Conservation (phyloP, 805 yeast species). For the Wickerhamomyces mucosus region DNA sequence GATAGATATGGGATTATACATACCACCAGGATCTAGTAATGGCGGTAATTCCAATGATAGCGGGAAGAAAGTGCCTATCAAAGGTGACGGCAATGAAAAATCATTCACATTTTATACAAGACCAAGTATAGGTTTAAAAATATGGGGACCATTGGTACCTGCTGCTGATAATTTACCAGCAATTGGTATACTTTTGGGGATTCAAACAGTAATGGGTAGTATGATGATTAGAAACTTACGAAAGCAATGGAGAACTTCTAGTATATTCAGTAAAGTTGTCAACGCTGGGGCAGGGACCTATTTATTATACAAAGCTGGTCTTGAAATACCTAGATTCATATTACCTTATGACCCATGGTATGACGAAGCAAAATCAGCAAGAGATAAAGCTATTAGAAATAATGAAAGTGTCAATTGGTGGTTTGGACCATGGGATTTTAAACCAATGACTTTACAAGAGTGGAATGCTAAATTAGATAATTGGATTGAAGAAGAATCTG, state of each 20-base stretch:
- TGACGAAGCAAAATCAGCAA: slow-evolving; percentile 51
- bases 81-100: too few species aligned
- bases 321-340: slow-evolving; percentile 45
- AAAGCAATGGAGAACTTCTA: slow-evolving; percentile 18
- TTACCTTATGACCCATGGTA: slow-evolving; percentile 59
- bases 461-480: slow-evolving; percentile 19
- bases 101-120: slow-evolving; percentile 28
- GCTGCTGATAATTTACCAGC: slow-evolving; percentile 57
- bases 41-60: too few species aligned
- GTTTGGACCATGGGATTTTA: slow-evolving; percentile 56
- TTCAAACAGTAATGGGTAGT: slow-evolving; percentile 45
- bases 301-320: slow-evolving; percentile 41
- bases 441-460: slow-evolving; percentile 39
- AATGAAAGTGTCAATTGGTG: slow-evolving; percentile 47
- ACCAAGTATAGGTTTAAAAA: slow-evolving; percentile 50
- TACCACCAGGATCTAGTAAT: too few species aligned
- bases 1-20: too few species aligned
- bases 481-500: slow-evolving; percentile 17
- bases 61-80: too few species aligned
- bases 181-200: slow-evolving; percentile 38
- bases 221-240: slow-evolving; percentile 18
- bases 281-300: slow-evolving; percentile 34
- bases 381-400: slow-evolving; percentile 31
- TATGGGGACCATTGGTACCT: slow-evolving; percentile 70
- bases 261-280: slow-evolving; percentile 21